Percentiles rank a stretch among this genome's conserved stretches.
phyloP scores from a whole-genome alignment of 176 grass and related monocot genomes.

The Rhipidocladum racemiflorum region DNA sequence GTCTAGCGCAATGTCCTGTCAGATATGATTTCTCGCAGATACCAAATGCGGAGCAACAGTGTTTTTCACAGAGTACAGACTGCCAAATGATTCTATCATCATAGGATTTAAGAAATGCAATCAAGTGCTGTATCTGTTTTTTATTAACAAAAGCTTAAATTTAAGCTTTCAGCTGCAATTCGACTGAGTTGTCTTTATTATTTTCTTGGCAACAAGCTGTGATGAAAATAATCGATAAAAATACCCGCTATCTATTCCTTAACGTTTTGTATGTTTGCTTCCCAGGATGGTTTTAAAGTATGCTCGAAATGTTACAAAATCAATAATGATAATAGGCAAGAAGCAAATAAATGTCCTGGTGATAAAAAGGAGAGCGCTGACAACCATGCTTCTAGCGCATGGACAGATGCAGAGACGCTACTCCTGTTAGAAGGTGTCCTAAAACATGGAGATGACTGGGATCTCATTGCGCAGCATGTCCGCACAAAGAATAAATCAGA shows the following conservation, averaged over 20 bases:
- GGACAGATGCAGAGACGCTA: constrained; percentile 86
- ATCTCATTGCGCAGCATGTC: constrained; percentile 93
- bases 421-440: constrained; percentile 96
- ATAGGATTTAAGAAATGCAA: not conserved
- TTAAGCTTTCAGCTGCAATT: not conserved
- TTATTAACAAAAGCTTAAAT: not conserved
- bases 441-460: constrained; percentile 99
- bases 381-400: constrained; percentile 42
- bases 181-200: not conserved
- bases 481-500: constrained; percentile 89
- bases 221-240: not conserved
- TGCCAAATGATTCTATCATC: not conserved
- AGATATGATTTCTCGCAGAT: not conserved
- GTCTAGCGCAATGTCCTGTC: not conserved
- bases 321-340: constrained; percentile 39
- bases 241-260: constrained; percentile 8
- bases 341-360: constrained; percentile 32
- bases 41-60: not conserved
- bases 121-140: not conserved
- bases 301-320: constrained; percentile 69
- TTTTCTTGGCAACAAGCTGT: not conserved
- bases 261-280: constrained; percentile 7
- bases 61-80: constrained; percentile 11
- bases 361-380: constrained; percentile 29
- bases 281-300: constrained; percentile 73